Percentiles rank a stretch among this genome's conserved stretches.
Evolutionary conservation across 208 protist species (phyloP).

Genomic region (Strigomonas oncopelti): DNA sequence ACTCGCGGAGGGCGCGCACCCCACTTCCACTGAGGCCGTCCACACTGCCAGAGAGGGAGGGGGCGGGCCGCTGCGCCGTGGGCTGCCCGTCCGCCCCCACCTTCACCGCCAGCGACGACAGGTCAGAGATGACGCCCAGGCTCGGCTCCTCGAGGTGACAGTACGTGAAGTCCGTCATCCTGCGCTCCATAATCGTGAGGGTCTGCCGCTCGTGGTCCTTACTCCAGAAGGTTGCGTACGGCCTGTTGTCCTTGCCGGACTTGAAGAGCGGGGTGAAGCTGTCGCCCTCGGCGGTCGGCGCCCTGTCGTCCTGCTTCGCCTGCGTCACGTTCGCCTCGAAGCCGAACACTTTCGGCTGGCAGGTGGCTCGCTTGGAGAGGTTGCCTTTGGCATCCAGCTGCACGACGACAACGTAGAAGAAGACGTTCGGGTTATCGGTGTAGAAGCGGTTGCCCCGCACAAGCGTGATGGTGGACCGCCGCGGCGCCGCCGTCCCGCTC

Average conservation of each 20-base stretch:
- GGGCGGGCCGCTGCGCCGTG: neutral
- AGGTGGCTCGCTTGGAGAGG: neutral
- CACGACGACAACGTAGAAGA: conserved; percentile 9
- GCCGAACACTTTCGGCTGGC: neutral
- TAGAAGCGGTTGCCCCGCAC: conserved; percentile 18
- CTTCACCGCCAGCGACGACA: conserved; percentile 24
- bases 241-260: neutral
- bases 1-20: neutral
- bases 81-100: neutral
- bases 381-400: neutral
- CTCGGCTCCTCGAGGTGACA: conserved; percentile 18
- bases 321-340: conserved; percentile 13
- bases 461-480: conserved; percentile 13
- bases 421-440: conserved; percentile 12
- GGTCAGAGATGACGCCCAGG: conserved; percentile 1
- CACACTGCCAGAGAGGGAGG: neutral
- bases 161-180: conserved; percentile 24
- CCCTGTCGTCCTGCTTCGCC: neutral
- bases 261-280: conserved; percentile 7
- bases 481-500: neutral
- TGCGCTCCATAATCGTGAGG: conserved; percentile 30
- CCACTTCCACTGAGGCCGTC: neutral
- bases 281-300: conserved; percentile 12
- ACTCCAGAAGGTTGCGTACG: conserved; percentile 11
- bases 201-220: neutral